Evolutionary conservation across 306 rosid species (phyloP), one percentile per base, ranked within the genome.

Genomic region (Malus sylvestris): DNA sequence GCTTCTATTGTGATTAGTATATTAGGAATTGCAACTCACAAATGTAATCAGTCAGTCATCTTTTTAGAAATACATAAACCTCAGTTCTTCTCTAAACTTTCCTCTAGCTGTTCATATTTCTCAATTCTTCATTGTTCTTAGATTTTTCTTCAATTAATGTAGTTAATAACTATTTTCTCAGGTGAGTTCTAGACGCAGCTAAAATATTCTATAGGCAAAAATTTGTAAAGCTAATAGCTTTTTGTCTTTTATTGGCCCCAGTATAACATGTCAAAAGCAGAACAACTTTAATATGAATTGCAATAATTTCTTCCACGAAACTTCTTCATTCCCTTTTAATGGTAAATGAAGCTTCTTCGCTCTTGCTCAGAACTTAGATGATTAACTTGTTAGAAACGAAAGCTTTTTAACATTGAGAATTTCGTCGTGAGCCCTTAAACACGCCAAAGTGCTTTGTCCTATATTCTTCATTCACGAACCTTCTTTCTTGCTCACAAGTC

Each of bases 271-370:
- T 35, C 25, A 45, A 42, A 40, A 60, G 27, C 20, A 73, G 44
- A 73, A 59, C 63, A 60, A 60, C 59, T 73, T 73, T 73, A 42
- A 40, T 42, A 25, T 42, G 68, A 73, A 60, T 42, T 42, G 58
- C 68, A 38, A 73, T 73, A 11, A 60, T 73, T 59, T 60, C 69
- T 15, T 60, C 12, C 33, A 60, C 20, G 44, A 60, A 73, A 73
- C 44, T 40, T 73, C 69, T 8, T 16, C 57, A 0, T 59, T 8
- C 55, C 25, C 22, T 33, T 73, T 73, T 38, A 30, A 33, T 38
- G 57, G 68, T 22, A 22, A 38, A 22, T 72, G 66, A 72, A 72
- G 35, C 76, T 58, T 59, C 76, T 59, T 59, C 67, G 7, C 19
- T 40, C 49, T 72, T 42, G 77, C 29, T 42, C 67, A 57, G 23